phyloP scores from a whole-genome alignment of 2,329 filamentous ascomycete species.

The Scedosporium dehoogii region DNA sequence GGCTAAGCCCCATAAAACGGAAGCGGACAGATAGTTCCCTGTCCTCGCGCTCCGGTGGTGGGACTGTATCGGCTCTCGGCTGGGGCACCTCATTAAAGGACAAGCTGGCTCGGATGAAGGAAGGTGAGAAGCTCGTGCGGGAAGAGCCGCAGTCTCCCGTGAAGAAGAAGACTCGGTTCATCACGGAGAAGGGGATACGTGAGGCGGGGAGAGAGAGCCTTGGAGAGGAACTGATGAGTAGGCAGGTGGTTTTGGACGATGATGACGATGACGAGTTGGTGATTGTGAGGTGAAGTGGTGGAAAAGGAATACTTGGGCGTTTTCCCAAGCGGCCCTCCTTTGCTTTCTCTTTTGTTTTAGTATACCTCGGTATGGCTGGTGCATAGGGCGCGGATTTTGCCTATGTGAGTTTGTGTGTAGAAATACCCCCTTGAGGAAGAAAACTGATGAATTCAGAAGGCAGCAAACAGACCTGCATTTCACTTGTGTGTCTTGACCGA shows the following conservation, averaged over 20 bases:
- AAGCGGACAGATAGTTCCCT: slow-evolving; percentile 45
- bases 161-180: slow-evolving; percentile 68
- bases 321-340: neutral
- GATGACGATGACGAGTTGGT: slow-evolving; percentile 42
- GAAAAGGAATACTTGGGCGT: neutral
- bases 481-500: too few relatives aligned
- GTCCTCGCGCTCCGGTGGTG: slow-evolving; percentile 18
- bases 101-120: slow-evolving; percentile 52
- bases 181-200: slow-evolving; percentile 67
- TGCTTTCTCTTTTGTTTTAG: neutral
- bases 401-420: too few relatives aligned
- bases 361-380: too few relatives aligned
- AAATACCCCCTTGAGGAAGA: too few relatives aligned
- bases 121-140: slow-evolving; percentile 40
- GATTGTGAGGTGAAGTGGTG: slow-evolving; percentile 24
- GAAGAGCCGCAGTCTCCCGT: slow-evolving; percentile 33
- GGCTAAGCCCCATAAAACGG: slow-evolving; percentile 50
- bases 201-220: slow-evolving; percentile 69
- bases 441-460: too few relatives aligned
- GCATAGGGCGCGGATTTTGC: too few relatives aligned
- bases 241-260: slow-evolving; percentile 22
- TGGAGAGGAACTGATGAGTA: slow-evolving; percentile 35
- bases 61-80: slow-evolving; percentile 28
- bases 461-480: too few relatives aligned
- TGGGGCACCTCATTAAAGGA: slow-evolving; percentile 47